A percentile compares a stretch with the other conserved stretches of the same genome.
These are phyloP conservation scores for Phoma sp. DNA, from an alignment of 2,329 filamentous ascomycete genomes.

Conservation along the genomic window DNA sequence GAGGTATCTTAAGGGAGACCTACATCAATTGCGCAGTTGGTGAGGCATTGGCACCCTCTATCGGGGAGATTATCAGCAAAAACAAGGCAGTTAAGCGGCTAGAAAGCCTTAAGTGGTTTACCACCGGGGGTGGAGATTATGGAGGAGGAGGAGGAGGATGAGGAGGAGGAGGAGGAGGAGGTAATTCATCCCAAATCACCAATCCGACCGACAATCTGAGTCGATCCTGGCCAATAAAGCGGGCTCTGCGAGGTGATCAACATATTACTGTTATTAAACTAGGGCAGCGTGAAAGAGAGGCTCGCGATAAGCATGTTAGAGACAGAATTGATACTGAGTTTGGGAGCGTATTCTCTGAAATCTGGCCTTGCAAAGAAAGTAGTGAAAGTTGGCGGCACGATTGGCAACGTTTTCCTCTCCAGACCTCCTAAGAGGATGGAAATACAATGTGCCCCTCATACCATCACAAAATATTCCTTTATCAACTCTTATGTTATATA, in stretches of 20 bases:
- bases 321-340: background rate
- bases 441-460: too few species aligned
- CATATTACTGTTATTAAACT: slow-evolving; percentile 21
- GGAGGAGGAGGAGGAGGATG: background rate
- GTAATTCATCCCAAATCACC: slow-evolving; percentile 13
- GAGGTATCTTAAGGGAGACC: slow-evolving; percentile 19
- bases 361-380: slow-evolving; percentile 26
- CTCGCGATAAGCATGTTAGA: background rate
- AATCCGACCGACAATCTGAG: background rate
- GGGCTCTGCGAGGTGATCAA: background rate
- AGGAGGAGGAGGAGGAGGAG: too few species aligned
- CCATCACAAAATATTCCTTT: too few species aligned
- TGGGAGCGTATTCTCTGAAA: slow-evolving; percentile 15
- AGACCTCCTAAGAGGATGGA: too few species aligned
- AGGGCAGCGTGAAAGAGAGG: slow-evolving; percentile 20
- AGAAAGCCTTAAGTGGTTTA: slow-evolving; percentile 29
- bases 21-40: slow-evolving; percentile 33
- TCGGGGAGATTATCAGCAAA: slow-evolving; percentile 23
- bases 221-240: background rate
- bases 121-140: slow-evolving; percentile 17
- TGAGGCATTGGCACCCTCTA: slow-evolving; percentile 28
- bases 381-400: slow-evolving; percentile 25
- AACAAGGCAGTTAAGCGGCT: slow-evolving; percentile 23
- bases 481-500: too few species aligned
- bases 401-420: slow-evolving; percentile 32